phyloP scores from a whole-genome alignment of 495 filamentous ascomycete genomes.

The Annulohypoxylon stygium region DNA sequence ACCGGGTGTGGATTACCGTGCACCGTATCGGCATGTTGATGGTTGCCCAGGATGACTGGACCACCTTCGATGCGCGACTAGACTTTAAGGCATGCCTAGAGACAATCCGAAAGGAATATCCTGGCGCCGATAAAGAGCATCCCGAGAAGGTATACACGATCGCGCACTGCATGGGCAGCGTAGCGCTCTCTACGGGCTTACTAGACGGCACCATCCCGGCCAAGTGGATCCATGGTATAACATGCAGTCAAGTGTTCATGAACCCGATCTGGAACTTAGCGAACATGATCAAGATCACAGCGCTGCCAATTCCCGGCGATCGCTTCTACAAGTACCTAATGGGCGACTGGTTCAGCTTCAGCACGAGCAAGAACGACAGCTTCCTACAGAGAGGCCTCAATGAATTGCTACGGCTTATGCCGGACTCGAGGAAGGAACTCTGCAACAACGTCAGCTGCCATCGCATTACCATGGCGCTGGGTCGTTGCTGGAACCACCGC shows the following conservation, averaged over 20 bases:
- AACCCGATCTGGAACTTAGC: conserved; percentile 69
- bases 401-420: conserved; percentile 71
- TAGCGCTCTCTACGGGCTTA: conserved; percentile 70
- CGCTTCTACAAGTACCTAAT: conserved; percentile 60
- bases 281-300: conserved; percentile 70
- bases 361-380: conserved; percentile 60
- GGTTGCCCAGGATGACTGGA: conserved; percentile 66
- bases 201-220: conserved; percentile 73
- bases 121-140: conserved; percentile 14
- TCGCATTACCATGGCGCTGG: conserved; percentile 70
- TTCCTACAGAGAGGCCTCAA: conserved; percentile 66
- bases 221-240: conserved; percentile 71
- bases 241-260: conserved; percentile 74
- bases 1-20: conserved; percentile 68
- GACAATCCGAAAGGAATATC: conserved; percentile 59
- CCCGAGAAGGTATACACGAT: conserved; percentile 69
- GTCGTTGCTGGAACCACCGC: conserved; percentile 73
- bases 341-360: conserved; percentile 68
- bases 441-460: conserved; percentile 74
- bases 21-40: conserved; percentile 72
- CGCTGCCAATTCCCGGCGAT: conserved; percentile 62
- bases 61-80: conserved; percentile 72
- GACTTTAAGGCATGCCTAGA: conserved; percentile 71
- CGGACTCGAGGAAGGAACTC: conserved; percentile 67
- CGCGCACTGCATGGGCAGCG: conserved; percentile 75